These are phyloP conservation scores for Soucietia sequanensis DNA, from an alignment of 805 yeast genomes.

Conservation along the genomic window DNA sequence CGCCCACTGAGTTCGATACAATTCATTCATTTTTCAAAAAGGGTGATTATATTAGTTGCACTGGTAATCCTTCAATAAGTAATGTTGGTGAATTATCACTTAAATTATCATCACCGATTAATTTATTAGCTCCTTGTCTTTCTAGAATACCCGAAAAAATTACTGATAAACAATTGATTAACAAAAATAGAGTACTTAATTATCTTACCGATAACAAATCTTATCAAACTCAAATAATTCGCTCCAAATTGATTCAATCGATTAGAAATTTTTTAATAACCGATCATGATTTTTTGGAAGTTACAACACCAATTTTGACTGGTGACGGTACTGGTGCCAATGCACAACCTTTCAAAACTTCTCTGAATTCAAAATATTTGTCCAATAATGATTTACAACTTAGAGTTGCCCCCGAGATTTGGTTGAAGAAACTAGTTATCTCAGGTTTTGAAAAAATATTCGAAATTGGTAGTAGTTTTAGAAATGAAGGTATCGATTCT, in stretches of 20 bases:
- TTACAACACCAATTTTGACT: conserved; percentile 83
- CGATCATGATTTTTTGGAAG: conserved; percentile 64
- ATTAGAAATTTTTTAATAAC: conserved; percentile 57
- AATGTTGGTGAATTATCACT: conserved; percentile 77
- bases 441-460: conserved; percentile 84
- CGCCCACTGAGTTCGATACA: conserved; percentile 41
- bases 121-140: conserved; percentile 65
- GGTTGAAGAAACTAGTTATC: conserved; percentile 82
- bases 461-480: conserved; percentile 80
- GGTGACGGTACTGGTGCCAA: conserved; percentile 83
- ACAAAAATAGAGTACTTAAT: conserved; percentile 70
- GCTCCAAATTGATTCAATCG: conserved; percentile 53
- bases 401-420: conserved; percentile 92
- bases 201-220: conserved; percentile 60
- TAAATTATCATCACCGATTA: conserved; percentile 49
- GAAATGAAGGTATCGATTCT: conserved; percentile 91
- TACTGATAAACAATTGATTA: conserved; percentile 53
- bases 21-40: conserved; percentile 47
- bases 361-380: conserved; percentile 18
- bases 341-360: conserved; percentile 81
- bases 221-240: conserved; percentile 44
- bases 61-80: conserved; percentile 74
- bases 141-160: conserved; percentile 56
- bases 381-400: conserved; percentile 48
- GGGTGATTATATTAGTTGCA: conserved; percentile 70